These are phyloP conservation scores for Euphrasia arctica DNA, from an alignment of 305 asterid species.

Conservation along the genomic window DNA sequence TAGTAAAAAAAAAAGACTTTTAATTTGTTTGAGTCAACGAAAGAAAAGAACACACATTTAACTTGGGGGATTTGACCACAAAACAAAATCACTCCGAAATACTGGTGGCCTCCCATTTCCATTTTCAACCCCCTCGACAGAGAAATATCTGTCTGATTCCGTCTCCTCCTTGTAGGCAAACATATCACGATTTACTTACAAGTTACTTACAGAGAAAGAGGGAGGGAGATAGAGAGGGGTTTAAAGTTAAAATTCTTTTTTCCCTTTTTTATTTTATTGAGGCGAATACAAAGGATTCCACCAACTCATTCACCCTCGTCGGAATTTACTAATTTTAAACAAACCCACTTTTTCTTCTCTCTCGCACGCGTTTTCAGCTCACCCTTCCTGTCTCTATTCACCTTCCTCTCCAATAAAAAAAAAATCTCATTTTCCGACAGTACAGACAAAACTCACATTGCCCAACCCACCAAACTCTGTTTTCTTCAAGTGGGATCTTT, in stretches of 20 bases:
- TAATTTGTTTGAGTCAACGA: no score
- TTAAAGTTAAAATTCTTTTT: neutral
- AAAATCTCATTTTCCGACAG: slow-evolving; percentile 1
- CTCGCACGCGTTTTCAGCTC: slow-evolving; percentile 24
- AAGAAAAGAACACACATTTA: no score
- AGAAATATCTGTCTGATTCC: no score
- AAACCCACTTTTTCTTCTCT: neutral
- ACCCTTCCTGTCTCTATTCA: slow-evolving; percentile 17
- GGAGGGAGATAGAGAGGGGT: no score
- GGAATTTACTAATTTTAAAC: slow-evolving; percentile 17
- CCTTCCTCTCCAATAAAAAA: neutral
- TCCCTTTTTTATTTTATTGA: slow-evolving; percentile 12
- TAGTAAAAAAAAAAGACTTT: no score
- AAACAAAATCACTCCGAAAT: no score
- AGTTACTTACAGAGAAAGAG: no score
- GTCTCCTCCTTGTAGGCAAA: no score
- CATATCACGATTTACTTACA: no score
- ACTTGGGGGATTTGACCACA: no score
- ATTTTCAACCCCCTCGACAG: no score
- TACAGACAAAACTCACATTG: slow-evolving; percentile 24
- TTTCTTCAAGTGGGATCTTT: neutral
- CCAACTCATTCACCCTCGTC: neutral
- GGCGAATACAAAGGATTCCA: slow-evolving; percentile 25
- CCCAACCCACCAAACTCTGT: slow-evolving; percentile 21
- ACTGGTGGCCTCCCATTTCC: no score